Conservation (phyloP, 306 rosid genomes). For the Cucumis sativus region DNA sequence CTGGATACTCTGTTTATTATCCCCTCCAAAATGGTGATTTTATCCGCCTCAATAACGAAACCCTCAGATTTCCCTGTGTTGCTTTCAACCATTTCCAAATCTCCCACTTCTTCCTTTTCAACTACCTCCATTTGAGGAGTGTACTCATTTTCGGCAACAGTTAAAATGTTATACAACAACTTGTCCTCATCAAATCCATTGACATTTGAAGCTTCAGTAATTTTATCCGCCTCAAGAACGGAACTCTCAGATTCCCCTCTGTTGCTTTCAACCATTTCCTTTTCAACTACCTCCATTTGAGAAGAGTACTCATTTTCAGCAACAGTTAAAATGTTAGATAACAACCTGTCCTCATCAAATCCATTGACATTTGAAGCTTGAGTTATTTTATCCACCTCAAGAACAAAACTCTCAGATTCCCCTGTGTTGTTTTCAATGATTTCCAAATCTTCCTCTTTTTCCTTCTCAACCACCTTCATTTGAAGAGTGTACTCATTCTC, state of each 20-base stretch:
- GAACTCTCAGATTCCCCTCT: neutral
- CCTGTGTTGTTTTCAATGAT: neutral
- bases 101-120: constrained; percentile 2
- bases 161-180: neutral
- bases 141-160: neutral
- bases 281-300: neutral
- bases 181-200: neutral
- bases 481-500: too few relatives aligned
- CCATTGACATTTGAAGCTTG: neutral
- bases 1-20: neutral
- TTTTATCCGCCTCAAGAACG: neutral
- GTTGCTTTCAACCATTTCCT: constrained; percentile 8
- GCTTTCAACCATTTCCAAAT: constrained; percentile 6
- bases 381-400: neutral
- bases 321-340: neutral
- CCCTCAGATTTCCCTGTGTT: neutral
- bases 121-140: neutral
- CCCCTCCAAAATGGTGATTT: neutral
- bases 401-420: neutral
- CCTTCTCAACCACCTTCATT: constrained; percentile 1
- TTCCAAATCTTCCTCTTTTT: neutral
- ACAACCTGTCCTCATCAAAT: neutral
- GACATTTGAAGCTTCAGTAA: neutral
- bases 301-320: too few relatives aligned
- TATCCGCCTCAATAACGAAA: neutral